These are phyloP conservation scores for Mortierella claussenii DNA, from an alignment of 192 early-diverging fungal genomes.

Conservation along the genomic window DNA sequence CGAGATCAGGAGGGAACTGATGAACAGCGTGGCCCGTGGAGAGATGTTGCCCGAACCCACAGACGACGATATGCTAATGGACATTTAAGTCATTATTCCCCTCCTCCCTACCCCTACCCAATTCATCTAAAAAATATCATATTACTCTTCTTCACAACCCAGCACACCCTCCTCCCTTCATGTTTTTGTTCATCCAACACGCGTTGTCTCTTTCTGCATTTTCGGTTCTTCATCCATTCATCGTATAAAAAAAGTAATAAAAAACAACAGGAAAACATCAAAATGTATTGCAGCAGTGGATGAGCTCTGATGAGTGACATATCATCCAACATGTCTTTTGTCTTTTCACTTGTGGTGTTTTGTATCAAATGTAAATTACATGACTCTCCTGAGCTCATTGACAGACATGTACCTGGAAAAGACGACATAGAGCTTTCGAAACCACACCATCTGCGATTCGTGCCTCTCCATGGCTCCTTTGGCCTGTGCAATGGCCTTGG, in stretches of 20 bases:
- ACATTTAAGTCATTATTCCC: conserved; percentile 30
- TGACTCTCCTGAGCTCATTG: conserved; percentile 71
- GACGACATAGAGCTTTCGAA: conserved; percentile 84
- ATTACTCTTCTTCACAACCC: not conserved
- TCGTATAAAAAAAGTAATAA: not conserved
- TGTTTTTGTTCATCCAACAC: no score
- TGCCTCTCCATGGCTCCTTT: conserved; percentile 84
- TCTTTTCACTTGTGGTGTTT: no score
- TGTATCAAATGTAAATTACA: no score
- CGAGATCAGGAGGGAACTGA: conserved; percentile 93
- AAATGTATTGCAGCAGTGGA: not conserved
- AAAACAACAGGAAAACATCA: not conserved
- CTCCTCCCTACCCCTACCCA: not conserved
- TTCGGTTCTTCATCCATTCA: not conserved
- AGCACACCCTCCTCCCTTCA: no score
- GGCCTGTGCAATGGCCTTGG: conserved; percentile 62
- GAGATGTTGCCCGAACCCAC: conserved; percentile 69
- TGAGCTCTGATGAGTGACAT: no score
- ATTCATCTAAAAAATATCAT: not conserved
- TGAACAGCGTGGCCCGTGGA: conserved; percentile 74
- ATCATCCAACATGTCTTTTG: no score
- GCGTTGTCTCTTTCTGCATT: no score
- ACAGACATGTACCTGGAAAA: conserved; percentile 92
- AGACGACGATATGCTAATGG: conserved; percentile 63
- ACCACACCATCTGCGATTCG: conserved; percentile 92